Base-by-base conservation (phyloP, 1,139 yeast species). In the Kazachstania sp. region DNA sequence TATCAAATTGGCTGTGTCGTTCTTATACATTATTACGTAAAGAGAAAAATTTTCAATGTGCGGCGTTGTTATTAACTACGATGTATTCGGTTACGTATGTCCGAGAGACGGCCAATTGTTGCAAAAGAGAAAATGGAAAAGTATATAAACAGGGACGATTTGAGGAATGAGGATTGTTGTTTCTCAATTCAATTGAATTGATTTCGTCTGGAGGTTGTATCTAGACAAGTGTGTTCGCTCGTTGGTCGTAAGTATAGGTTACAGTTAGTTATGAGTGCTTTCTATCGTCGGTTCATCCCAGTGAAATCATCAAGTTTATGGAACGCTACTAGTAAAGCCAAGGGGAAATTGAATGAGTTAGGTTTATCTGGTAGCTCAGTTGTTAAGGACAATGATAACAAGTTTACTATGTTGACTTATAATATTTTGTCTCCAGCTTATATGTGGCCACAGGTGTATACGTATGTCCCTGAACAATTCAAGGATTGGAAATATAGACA, bases 401-500 rank as follows among this genome's bases (percentile, higher is more conserved):
- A 45, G 37, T 57, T 63, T 35, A 59, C 64, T 2, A 38, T 63
- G 39, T 42, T 78, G 57, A 71, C 80, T 2, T 78, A 74, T 57
- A 79, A 79, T 56, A 65, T 78, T 51, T 63, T 79, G 32, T 75
- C 78, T 3, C 77, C 78, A 40, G 77, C 78, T 46, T 79, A 78
- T 51, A 63, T 77, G 61, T 78, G 83, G 83, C 74, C 75, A 2
- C 72, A 70, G 46, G 76, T 78, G 4, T 79, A 77, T 56, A 68
- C 71, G 2, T 73, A 76, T 53, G 71, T 77, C 19, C 74, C 77
- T 4, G 67, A 66, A 28, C 58, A 69, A 43, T 72, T 66, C 50
- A 68, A 73, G 26, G 69, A 71, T 45, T 77, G 83, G 82, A 59
- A 60, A 2, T 71, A 74, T 53, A 55, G 84, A 46, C 71, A 76